Base-by-base conservation (phyloP, 495 filamentous ascomycete genomes). In the Xylaria curta region DNA sequence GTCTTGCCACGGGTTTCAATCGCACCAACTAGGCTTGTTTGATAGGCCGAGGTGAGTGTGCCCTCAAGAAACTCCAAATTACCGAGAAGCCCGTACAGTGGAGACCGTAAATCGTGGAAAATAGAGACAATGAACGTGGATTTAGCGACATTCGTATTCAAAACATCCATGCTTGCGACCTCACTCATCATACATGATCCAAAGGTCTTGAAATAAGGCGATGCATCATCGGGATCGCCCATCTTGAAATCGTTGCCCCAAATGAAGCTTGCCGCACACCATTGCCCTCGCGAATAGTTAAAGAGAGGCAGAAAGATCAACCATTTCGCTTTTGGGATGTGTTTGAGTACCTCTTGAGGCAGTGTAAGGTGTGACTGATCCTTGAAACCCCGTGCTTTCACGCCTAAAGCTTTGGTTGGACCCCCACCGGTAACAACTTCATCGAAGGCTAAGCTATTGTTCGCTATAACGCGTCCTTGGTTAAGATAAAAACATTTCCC, bases 61-160 rank as follows among this genome's bases (percentile, higher is more conserved):
- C 49, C 49, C 49, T 53, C 49, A 21, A 94, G 75, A 68, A 97
- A 90, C 75, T 96, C 92, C 1, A 89, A 89, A 56, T 88, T 90
- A 0, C 90, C 91, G 3, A 94, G 77, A 56, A 94, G 92, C 0
- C 92, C 92, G 73, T 94, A 92, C 8, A 97, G 80, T 1, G 93
- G 93, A 21, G 89, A 92, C 6, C 93, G 87, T 19, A 96, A 83
- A 76, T 97, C 93, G 76, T 97, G 93, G 40, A 89, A 92, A 33
- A 94, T 86, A 13, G 89, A 91, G 0, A 89, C 89, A 40, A 94
- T 89, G 67, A 94, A 90, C 68, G 91, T 91, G 2, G 88, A 86
- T 73, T 94, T 94, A 33, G 86, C 83, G 58, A 82, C 82, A 65
- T 79, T 79, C 15, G 81, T 79, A 5, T 78, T 79, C 42, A 83